Evolutionary conservation across 2,329 filamentous ascomycete genomes (phyloP), one percentile per base, ranked within the genome.

Genomic region (Colletotrichum sp.): DNA sequence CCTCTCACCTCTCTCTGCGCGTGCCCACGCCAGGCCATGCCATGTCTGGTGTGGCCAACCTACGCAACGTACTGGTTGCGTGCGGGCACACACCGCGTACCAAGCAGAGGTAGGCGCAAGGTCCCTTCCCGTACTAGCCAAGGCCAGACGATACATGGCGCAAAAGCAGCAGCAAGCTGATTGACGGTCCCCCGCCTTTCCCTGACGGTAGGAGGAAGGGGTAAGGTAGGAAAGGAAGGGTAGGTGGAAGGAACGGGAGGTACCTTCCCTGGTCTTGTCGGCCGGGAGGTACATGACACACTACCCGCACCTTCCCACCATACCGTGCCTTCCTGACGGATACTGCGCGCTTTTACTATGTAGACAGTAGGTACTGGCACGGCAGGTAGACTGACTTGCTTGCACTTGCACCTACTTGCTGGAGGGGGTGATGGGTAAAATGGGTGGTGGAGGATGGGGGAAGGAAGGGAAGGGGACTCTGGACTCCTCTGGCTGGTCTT

Each of bases 301-400:
- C 16, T 24, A 59, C 65, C 55, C 48, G 36, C 16, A 16, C 38
- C 32, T 58, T 28, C 21, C 30, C 28, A 61, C 58, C n/a, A 55
- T 59, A 68, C 68, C 70, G 63, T 71, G 71, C 72, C 32, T 72
- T 72, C 69, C 55, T 59, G 61, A 68, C 55, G 67, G 69, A 65
- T 63, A 48, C 61, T 56, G 58, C 67, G 69, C 26, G 59, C 13
- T 52, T 52, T 52, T 52, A 21, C 43, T 21, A 52, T 21, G 43
- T 52, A 52, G 43, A 21, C n/a, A 21, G 43, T 52, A 52, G 43
- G 43, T 52, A 52, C 43, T 21, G 43, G n/a, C 43, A 52, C 43
- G 43, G 43, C 43, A 52, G n/a, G 43, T 52, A 52, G 43, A 52
- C 43, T 52, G 43, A 52, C 43, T 52, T 52, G 43, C 43, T 13